A percentile compares a stretch with the other conserved stretches of the same genome.
phyloP scores from a whole-genome alignment of 2,329 filamentous ascomycete species.

The Fusarium xyrophilum region DNA sequence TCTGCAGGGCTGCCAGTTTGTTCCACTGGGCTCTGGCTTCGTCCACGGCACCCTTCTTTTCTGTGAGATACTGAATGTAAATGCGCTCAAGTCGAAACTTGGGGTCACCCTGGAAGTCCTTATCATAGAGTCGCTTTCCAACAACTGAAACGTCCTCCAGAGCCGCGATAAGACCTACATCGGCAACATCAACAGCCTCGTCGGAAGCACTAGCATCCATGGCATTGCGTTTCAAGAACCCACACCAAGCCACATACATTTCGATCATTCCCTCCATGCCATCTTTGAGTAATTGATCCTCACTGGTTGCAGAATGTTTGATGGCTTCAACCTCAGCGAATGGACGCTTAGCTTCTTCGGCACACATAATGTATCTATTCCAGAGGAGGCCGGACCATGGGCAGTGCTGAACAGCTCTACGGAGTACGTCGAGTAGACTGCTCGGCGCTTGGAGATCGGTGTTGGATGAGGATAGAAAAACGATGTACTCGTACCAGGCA shows the following conservation, averaged over 20 bases:
- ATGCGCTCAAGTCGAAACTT: conserved; percentile 89
- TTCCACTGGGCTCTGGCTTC: conserved; percentile 82
- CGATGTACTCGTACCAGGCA: conserved; percentile 84
- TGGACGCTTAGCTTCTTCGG: conserved; percentile 77
- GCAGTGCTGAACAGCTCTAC: conserved; percentile 86
- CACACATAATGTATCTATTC: conserved; percentile 85
- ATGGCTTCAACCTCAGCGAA: conserved; percentile 86
- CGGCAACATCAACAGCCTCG: conserved; percentile 86
- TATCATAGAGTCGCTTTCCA: conserved; percentile 75
- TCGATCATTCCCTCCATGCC: conserved; percentile 89
- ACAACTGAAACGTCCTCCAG: conserved; percentile 86
- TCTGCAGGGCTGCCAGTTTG: conserved; percentile 67
- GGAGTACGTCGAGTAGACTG: conserved; percentile 71
- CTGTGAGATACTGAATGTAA: conserved; percentile 87
- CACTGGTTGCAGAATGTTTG: conserved; percentile 90
- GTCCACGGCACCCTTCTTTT: conserved; percentile 78
- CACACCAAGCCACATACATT: conserved; percentile 93
- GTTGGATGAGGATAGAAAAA: conserved; percentile 68
- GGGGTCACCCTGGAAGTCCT: conserved; percentile 82
- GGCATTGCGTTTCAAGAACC: conserved; percentile 85
- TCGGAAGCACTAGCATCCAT: conserved; percentile 76
- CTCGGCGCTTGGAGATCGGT: conserved; percentile 49
- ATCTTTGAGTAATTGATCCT: conserved; percentile 81
- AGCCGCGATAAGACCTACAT: conserved; percentile 85
- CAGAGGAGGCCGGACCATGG: conserved; percentile 92